These are phyloP conservation scores for Yueomyces sinensis DNA, from an alignment of 805 yeast species.

Conservation along the genomic window DNA sequence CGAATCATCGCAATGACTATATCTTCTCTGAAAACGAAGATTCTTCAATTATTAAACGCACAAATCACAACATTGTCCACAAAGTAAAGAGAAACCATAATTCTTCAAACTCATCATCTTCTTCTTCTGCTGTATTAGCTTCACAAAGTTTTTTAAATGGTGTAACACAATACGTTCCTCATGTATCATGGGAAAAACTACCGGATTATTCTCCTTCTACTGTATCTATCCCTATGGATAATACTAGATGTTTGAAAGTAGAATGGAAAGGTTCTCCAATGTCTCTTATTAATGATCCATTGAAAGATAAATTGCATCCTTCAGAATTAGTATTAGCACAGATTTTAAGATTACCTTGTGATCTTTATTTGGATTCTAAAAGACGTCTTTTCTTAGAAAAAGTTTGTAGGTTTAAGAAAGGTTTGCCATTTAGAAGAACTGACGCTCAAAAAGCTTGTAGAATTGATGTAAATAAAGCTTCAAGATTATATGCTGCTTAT, in stretches of 20 bases:
- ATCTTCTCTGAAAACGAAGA: neutral
- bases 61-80: neutral
- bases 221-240: constrained; percentile 45
- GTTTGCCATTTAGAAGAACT: constrained; percentile 81
- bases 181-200: constrained; percentile 51
- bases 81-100: neutral
- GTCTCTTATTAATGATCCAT: constrained; percentile 74
- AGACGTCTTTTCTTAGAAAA: constrained; percentile 82
- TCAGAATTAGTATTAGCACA: constrained; percentile 83
- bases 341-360: constrained; percentile 77
- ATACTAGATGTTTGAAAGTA: constrained; percentile 61
- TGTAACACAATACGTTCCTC: constrained; percentile 27
- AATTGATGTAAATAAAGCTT: constrained; percentile 93
- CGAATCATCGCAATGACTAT: too few species aligned
- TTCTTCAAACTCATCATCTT: constrained; percentile 9
- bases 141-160: constrained; percentile 17
- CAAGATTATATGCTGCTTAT: constrained; percentile 78
- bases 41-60: neutral
- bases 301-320: constrained; percentile 64
- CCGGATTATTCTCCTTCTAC: constrained; percentile 77
- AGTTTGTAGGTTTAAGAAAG: constrained; percentile 56
- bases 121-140: constrained; percentile 23
- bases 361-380: constrained; percentile 68
- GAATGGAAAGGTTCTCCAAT: constrained; percentile 99
- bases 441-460: constrained; percentile 97